Conservation (phyloP, 306 rosid species). For the Amphicarpaea edgeworthii region DNA sequence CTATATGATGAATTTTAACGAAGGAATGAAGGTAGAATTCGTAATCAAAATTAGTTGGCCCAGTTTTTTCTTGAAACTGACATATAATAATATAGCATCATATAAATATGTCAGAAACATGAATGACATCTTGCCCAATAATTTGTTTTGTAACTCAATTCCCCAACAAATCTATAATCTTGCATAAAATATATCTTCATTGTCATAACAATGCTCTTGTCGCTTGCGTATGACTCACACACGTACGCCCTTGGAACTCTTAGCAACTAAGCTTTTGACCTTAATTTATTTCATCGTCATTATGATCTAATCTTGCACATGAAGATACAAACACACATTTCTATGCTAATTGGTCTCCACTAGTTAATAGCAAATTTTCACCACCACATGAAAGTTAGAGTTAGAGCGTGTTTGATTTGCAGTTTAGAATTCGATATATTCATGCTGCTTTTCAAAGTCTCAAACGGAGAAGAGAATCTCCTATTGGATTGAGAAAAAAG, state of each 20-base stretch:
- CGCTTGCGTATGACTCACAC: conserved; percentile 39
- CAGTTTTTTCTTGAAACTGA: conserved; percentile 8
- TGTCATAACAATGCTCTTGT: conserved; percentile 42
- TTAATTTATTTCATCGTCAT: conserved; percentile 44
- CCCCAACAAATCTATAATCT: conserved; percentile 46
- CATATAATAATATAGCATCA: conserved; percentile 20
- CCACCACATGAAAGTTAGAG: too few species aligned
- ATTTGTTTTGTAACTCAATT: conserved; percentile 41
- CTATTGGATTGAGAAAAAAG: too few species aligned
- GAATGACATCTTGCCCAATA: conserved; percentile 42
- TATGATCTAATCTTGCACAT: conserved; percentile 49
- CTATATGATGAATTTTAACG: conserved; percentile 16
- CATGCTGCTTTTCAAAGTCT: too few species aligned
- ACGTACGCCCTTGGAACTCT: conserved; percentile 25
- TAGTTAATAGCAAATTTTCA: conserved; percentile 5
- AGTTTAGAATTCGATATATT: too few species aligned
- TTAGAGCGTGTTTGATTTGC: too few species aligned
- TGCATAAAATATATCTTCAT: conserved; percentile 24
- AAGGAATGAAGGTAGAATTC: conserved; percentile 3
- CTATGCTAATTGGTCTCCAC: conserved; percentile 23
- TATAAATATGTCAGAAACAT: conserved; percentile 30
- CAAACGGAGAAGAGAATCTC: too few species aligned
- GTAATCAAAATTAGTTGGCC: neutral
- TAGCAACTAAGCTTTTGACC: conserved; percentile 43
- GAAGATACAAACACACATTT: conserved; percentile 51